phyloP scores from a whole-genome alignment of 805 yeast genomes.

The Nakazawaea wyomingensis region DNA sequence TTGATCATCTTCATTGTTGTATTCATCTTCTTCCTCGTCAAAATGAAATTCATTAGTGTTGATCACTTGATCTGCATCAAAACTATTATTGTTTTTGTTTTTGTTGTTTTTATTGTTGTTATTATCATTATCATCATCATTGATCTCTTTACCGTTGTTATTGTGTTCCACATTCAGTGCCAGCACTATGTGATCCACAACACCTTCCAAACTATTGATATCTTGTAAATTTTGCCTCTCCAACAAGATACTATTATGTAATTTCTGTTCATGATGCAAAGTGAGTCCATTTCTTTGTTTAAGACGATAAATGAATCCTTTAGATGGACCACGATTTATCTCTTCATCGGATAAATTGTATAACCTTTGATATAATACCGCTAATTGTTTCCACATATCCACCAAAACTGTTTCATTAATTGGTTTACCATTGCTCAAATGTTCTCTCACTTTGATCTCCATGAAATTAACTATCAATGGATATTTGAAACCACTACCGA shows the following conservation, averaged over 20 bases:
- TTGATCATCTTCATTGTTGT: too few relatives aligned
- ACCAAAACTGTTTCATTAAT: constrained; percentile 6
- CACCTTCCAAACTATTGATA: too few relatives aligned
- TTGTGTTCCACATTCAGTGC: too few relatives aligned
- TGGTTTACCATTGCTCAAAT: background rate
- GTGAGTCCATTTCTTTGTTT: constrained; percentile 7
- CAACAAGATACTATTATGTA: background rate
- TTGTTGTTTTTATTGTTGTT: too few relatives aligned
- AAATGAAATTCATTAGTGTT: too few relatives aligned
- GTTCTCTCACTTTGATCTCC: constrained; percentile 1
- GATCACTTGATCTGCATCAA: too few relatives aligned
- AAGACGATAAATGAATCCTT: constrained; percentile 11
- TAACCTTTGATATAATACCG: background rate
- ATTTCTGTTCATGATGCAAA: constrained; percentile 3
- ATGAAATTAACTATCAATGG: constrained; percentile 10
- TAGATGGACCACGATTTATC: constrained; percentile 7
- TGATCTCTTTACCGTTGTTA: too few relatives aligned
- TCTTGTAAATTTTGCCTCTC: too few relatives aligned
- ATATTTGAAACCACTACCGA: constrained; percentile 3
- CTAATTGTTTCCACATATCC: constrained; percentile 3
- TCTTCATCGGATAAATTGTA: constrained; percentile 6
- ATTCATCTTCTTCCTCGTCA: too few relatives aligned
- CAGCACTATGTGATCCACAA: too few relatives aligned
- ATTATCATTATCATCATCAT: too few relatives aligned
- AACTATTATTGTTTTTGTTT: too few relatives aligned